Percentiles rank a stretch among this genome's conserved stretches.
Conservation (phyloP, 768 basidiomycete genomes). For the Tulasnella sp. region DNA sequence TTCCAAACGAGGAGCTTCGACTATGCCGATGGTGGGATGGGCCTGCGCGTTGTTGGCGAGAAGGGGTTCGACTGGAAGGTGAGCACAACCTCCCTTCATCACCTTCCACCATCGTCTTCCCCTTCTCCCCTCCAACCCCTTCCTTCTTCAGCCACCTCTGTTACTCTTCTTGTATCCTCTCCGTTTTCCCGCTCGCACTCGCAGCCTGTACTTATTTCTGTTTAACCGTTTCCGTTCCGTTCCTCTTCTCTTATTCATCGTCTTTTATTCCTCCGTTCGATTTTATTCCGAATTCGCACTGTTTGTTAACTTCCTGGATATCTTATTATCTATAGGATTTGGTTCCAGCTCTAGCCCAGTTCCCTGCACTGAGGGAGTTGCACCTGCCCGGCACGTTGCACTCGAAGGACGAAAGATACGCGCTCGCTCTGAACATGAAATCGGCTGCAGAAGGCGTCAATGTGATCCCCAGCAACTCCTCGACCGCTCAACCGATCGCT, state of each 20-base stretch:
- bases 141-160: neutral
- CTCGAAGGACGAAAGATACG: slow-evolving; percentile 1
- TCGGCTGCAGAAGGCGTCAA: neutral
- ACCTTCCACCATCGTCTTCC: neutral
- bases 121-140: neutral
- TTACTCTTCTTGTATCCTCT: neutral
- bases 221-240: neutral
- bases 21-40: slow-evolving; percentile 26
- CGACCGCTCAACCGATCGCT: neutral
- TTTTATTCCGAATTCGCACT: neutral
- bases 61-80: slow-evolving; percentile 27
- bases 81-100: neutral
- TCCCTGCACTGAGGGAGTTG: slow-evolving; percentile 14
- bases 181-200: neutral
- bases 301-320: neutral
- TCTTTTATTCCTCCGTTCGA: neutral
- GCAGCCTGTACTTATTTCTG: slow-evolving; percentile 1
- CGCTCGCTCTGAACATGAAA: neutral
- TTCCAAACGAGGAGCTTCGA: slow-evolving; percentile 29
- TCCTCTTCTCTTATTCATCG: neutral
- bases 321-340: slow-evolving; percentile 23
- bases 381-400: slow-evolving; percentile 18
- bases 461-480: neutral
- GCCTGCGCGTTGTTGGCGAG: slow-evolving; percentile 8
- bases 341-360: slow-evolving; percentile 10